These are phyloP conservation scores for Mediolabrus comicus DNA, from an alignment of 108 stramenopile genomes.

Conservation along the genomic window DNA sequence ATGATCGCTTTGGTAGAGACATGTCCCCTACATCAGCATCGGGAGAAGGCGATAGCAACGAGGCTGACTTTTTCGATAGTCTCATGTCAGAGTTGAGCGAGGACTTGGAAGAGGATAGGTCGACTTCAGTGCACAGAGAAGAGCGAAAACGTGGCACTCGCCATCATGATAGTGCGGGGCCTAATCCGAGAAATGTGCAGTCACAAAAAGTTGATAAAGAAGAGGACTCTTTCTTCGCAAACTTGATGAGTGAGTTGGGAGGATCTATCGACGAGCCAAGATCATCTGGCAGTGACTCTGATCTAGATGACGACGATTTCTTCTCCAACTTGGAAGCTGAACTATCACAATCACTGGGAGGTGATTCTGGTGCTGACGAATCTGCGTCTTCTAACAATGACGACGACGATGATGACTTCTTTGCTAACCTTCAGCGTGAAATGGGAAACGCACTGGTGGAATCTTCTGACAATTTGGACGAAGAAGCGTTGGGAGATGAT, in stretches of 20 bases:
- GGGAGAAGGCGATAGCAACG: conserved; percentile 3
- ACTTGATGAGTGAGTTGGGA: conserved; percentile 55
- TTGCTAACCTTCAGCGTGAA: conserved; percentile 62
- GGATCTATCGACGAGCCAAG: conserved; percentile 17
- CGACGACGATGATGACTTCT: conserved; percentile 64
- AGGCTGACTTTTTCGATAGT: conserved; percentile 51
- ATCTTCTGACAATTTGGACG: background rate
- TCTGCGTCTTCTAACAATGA: conserved; percentile 1
- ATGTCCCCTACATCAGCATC: conserved; percentile 24
- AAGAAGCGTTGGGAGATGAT: conserved; percentile 16
- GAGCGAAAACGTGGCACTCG: conserved; percentile 22
- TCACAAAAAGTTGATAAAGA: conserved; percentile 2
- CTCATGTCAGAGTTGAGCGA: conserved; percentile 58
- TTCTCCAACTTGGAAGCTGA: conserved; percentile 71
- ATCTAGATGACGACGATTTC: conserved; percentile 70
- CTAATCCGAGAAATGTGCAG: conserved; percentile 1
- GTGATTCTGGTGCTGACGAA: conserved; percentile 4
- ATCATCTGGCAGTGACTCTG: conserved; percentile 10
- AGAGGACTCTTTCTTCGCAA: conserved; percentile 57
- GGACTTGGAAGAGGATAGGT: conserved; percentile 21
- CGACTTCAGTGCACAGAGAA: conserved; percentile 1
- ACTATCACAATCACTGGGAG: conserved; percentile 55
- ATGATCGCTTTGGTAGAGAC: conserved; percentile 27
- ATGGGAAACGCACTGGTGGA: conserved; percentile 28
- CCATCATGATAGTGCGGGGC: conserved; percentile 42